phyloP scores from a whole-genome alignment of 441 rosid species.

The Mallotus japonicus region DNA sequence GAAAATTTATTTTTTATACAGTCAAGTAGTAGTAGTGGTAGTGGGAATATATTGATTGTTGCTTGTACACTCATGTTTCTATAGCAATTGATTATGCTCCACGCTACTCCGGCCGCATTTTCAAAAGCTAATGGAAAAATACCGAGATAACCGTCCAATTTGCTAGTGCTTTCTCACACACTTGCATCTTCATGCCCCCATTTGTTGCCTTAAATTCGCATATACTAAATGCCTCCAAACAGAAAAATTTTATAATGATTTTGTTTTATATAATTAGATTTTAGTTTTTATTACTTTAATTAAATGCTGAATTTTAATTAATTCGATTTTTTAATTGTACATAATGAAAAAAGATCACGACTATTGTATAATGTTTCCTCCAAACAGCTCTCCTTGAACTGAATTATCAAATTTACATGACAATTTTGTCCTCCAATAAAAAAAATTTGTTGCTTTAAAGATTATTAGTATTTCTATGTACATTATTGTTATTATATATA shows the following conservation, averaged over 20 bases:
- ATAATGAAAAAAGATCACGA: too few relatives aligned
- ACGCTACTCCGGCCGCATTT: conserved; percentile 6
- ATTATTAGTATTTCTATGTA: too few relatives aligned
- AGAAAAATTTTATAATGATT: too few relatives aligned
- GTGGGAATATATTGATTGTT: background rate
- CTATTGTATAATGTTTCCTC: too few relatives aligned
- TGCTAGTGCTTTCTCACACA: background rate
- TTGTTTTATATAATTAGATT: too few relatives aligned
- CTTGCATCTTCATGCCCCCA: background rate
- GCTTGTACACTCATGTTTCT: background rate
- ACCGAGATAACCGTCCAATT: background rate
- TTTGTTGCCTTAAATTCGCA: background rate
- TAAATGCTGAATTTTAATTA: too few relatives aligned
- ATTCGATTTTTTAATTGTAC: too few relatives aligned
- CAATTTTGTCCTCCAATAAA: too few relatives aligned
- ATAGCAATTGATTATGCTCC: background rate
- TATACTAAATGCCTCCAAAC: background rate
- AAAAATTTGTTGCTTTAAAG: background rate
- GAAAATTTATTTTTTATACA: too few relatives aligned
- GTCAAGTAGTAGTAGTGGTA: too few relatives aligned
- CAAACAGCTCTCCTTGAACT: background rate
- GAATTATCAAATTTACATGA: background rate
- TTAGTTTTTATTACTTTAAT: too few relatives aligned
- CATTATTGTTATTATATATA: background rate
- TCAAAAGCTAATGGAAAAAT: background rate